Conservation (phyloP, 768 basidiomycete genomes). For the Guyanaporus albipodus region DNA sequence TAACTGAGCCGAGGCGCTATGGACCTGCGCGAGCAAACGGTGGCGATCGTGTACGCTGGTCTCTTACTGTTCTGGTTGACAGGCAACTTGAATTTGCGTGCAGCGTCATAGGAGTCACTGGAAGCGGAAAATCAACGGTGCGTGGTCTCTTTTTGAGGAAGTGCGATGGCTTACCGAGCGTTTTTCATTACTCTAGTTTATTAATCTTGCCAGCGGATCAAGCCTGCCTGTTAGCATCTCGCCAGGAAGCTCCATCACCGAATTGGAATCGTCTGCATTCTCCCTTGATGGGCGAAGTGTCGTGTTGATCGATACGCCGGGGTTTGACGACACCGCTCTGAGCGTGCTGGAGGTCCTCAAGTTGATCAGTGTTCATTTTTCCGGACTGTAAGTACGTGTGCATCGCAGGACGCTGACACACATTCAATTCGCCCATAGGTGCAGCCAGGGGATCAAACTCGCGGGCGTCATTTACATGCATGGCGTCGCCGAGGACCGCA, state of each 20-base stretch:
- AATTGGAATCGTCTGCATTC: constrained; percentile 41
- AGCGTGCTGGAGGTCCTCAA: constrained; percentile 44
- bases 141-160: constrained; percentile 1
- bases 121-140: constrained; percentile 33
- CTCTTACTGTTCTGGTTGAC: not conserved
- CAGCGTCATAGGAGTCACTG: constrained; percentile 31
- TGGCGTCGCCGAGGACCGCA: constrained; percentile 40
- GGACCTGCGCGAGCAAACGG: constrained; percentile 10
- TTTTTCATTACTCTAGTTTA: constrained; percentile 35
- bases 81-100: constrained; percentile 3
- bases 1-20: constrained; percentile 11
- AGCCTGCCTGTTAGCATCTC: constrained; percentile 37
- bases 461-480: constrained; percentile 51
- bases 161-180: not conserved
- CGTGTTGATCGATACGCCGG: constrained; percentile 54
- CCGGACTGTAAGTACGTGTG: constrained; percentile 16
- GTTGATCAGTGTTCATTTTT: constrained; percentile 37
- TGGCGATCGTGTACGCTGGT: constrained; percentile 26
- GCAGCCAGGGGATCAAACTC: constrained; percentile 31
- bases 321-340: constrained; percentile 49
- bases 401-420: not conserved
- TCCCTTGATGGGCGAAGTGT: constrained; percentile 39
- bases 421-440: constrained; percentile 5
- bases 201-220: constrained; percentile 50
- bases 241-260: constrained; percentile 41